Conservation (phyloP, 345 rosid species). For the Salix viminalis region DNA sequence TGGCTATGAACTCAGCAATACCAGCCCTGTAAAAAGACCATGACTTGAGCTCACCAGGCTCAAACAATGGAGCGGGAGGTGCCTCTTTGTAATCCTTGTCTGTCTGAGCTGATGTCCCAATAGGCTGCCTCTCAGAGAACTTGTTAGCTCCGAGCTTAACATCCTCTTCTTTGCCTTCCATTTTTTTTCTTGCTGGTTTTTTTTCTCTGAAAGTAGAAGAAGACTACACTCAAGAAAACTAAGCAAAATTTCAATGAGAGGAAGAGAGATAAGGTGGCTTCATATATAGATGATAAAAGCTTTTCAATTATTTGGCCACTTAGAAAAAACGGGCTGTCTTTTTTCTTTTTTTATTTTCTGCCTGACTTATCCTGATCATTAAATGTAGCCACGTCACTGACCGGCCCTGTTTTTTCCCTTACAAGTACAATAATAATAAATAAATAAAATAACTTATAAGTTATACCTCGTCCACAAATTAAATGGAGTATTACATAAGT, state of each 20-base stretch:
- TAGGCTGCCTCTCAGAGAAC: constrained; percentile 25
- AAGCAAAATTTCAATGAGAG: background rate
- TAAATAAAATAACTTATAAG: background rate
- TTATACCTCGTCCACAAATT: background rate
- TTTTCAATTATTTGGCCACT: background rate
- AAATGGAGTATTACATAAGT: background rate
- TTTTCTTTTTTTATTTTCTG: background rate
- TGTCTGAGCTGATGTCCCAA: constrained; percentile 26
- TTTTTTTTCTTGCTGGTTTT: background rate
- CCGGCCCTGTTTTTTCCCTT: no score
- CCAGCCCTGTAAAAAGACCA: constrained; percentile 32
- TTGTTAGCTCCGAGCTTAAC: constrained; percentile 29
- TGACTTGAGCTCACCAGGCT: constrained; percentile 25
- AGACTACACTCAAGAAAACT: background rate
- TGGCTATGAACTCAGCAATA: constrained; percentile 27
- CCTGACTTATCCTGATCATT: background rate
- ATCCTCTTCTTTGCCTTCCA: constrained; percentile 32
- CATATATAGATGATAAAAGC: constrained; percentile 21
- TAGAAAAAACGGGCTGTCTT: constrained; percentile 10
- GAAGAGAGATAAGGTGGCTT: constrained; percentile 5
- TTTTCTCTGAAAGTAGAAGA: background rate
- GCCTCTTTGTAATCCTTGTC: constrained; percentile 31
- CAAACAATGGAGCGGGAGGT: constrained; percentile 29
- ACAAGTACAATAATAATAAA: no score
- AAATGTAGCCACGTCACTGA: no score